Conservation (phyloP, 192 early-diverging fungal species). For the Linnemannia hyalina region DNA sequence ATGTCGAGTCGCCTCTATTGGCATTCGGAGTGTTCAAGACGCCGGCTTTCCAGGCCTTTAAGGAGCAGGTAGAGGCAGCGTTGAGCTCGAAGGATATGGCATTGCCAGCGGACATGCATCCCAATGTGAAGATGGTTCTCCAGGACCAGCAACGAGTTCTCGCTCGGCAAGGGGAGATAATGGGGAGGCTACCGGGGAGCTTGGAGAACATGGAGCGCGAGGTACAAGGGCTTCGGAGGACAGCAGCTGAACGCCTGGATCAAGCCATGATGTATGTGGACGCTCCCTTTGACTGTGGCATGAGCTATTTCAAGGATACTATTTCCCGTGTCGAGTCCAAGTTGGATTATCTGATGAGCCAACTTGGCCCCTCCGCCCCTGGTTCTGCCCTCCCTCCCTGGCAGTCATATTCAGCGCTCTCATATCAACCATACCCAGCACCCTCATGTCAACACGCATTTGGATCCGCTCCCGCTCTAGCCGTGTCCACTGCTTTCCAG, state of each 20-base stretch:
- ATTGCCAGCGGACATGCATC: neutral
- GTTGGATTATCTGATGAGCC: neutral
- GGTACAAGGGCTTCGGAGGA: neutral
- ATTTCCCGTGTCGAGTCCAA: neutral
- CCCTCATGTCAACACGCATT: too few species aligned
- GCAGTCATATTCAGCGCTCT: too few species aligned
- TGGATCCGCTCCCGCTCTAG: too few species aligned
- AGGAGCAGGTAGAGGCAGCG: neutral
- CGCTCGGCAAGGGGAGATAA: conserved; percentile 6
- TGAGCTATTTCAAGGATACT: neutral
- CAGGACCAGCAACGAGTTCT: neutral
- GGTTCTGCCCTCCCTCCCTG: neutral
- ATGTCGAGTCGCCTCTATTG: neutral
- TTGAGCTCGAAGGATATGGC: neutral
- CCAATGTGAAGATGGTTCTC: neutral
- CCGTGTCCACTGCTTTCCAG: too few species aligned
- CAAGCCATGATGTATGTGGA: conserved; percentile 6
- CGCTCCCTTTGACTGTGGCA: neutral
- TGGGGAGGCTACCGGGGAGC: neutral
- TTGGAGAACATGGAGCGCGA: neutral
- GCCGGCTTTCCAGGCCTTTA: neutral
- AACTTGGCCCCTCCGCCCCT: too few species aligned
- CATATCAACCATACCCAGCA: too few species aligned
- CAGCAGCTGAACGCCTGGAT: neutral
- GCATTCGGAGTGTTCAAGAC: neutral